Base-by-base conservation (phyloP, 371 early-diverging fungal genomes). In the Umbelopsis sp. region DNA sequence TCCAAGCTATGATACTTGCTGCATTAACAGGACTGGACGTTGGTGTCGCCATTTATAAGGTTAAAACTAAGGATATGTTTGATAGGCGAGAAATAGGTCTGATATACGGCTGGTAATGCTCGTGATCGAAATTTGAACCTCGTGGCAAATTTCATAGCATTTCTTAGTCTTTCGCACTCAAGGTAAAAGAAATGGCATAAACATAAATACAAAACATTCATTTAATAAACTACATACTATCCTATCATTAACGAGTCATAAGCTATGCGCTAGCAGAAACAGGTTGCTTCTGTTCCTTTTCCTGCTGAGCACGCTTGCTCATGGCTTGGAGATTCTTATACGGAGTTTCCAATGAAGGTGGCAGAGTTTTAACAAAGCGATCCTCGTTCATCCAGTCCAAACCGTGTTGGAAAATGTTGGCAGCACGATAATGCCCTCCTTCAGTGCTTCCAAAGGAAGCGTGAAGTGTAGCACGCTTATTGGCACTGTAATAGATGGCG, bases 391-490 rank as follows among this genome's bases (percentile, higher is more conserved):
- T 84, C 85, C 85, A 86, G 2, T 74, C 82, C 41, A 86, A 69
- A 10, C 83, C 86, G 65, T 86, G 86, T 53, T 86, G 86, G 69
- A 86, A 76, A 29, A 86, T 83, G 25, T 74, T 77, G n/a, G 73
- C 68, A 41, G 85, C 86, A 46, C 86, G 83, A 66, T 81, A 76
- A 63, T 81, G 79, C 11, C 86, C 85, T 37, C 85, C 85, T 24
- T 73, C 76, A 48, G 81, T 83, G n/a, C 82, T 84, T 37, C 86
- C 86, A 79, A 86, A 83, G 48, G 79, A 83, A 37, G 80, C 86
- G 69, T 86, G 86, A n/a, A 86, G 71, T 10, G 86, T 86, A 24
- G 78, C 80, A 37, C 86, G 79, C 72, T 86, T 83, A 44, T 70
- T 70, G 22, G 76, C 65, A 12, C 69, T 72, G 45, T 72, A 68